Conservation (phyloP, 2,329 filamentous ascomycete species). For the Claviceps pusilla region DNA sequence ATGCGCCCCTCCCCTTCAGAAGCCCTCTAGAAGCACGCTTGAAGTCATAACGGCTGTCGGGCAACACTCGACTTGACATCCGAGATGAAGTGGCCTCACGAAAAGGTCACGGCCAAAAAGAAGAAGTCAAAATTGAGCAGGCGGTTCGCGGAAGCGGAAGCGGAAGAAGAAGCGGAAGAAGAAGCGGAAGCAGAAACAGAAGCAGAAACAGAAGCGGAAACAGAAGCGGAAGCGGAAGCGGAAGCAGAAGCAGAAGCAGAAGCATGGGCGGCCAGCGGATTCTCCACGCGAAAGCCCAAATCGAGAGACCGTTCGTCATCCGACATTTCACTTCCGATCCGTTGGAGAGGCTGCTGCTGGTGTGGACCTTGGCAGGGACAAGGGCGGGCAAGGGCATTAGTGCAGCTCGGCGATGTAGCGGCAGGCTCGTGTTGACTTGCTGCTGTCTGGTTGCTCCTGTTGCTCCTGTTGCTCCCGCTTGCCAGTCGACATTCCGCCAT, state of each 20-base stretch:
- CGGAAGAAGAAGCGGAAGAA: no score
- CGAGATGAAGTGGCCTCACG: no score
- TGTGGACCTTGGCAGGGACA: neutral
- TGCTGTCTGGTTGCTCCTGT: no score
- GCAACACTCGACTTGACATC: neutral
- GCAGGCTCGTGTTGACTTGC: neutral
- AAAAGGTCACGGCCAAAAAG: neutral
- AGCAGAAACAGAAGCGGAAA: no score
- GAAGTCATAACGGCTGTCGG: neutral
- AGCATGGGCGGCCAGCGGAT: neutral
- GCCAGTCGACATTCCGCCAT: no score
- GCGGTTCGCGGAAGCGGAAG: neutral
- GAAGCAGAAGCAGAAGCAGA: neutral
- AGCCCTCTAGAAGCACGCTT: constrained; percentile 4
- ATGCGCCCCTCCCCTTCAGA: neutral
- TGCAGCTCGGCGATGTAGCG: constrained; percentile 1
- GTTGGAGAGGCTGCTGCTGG: neutral
- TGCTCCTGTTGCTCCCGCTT: neutral
- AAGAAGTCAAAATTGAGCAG: neutral
- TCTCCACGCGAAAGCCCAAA: neutral
- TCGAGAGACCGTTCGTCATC: constrained; percentile 1
- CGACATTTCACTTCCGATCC: constrained; percentile 1
- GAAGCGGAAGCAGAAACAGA: no score
- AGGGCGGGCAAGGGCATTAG: neutral
- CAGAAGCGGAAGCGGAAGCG: no score